Conservation (phyloP, 768 basidiomycete species). For the Termitomyces sp. region DNA sequence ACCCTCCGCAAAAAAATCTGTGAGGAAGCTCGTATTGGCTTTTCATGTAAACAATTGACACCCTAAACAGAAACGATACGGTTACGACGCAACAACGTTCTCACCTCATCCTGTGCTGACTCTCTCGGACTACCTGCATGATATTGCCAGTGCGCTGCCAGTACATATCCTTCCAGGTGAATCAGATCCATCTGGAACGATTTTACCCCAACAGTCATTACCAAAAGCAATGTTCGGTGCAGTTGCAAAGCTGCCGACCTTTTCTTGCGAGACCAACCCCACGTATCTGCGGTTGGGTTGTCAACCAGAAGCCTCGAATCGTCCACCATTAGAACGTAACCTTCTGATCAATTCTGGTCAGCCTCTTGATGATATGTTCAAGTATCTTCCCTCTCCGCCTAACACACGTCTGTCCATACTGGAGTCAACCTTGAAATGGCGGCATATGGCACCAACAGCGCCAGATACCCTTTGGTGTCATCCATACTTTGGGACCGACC, state of each 20-base stretch:
- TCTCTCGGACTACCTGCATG: slow-evolving; percentile 67
- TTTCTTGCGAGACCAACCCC: slow-evolving; percentile 86
- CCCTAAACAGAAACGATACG: slow-evolving; percentile 53
- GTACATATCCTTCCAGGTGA: slow-evolving; percentile 88
- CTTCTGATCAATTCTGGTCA: slow-evolving; percentile 90
- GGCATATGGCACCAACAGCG: slow-evolving; percentile 97
- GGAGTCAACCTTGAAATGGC: slow-evolving; percentile 81
- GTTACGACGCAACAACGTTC: slow-evolving; percentile 61
- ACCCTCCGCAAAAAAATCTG: slow-evolving; percentile 50
- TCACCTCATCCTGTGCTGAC: slow-evolving; percentile 70
- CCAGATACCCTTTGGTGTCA: slow-evolving; percentile 99
- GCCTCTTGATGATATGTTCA: slow-evolving; percentile 92
- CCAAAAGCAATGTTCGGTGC: slow-evolving; percentile 88
- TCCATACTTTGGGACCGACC: slow-evolving; percentile 83
- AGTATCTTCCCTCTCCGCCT: slow-evolving; percentile 75
- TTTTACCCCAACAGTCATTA: slow-evolving; percentile 91
- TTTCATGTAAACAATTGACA: slow-evolving; percentile 4
- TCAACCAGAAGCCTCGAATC: slow-evolving; percentile 16
- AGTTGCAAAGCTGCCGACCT: slow-evolving; percentile 53
- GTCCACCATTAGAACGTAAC: slow-evolving; percentile 39
- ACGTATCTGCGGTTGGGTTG: slow-evolving; percentile 68
- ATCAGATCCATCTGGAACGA: slow-evolving; percentile 82
- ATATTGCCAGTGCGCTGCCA: slow-evolving; percentile 75
- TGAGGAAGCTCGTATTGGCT: slow-evolving; percentile 25
- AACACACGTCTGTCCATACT: slow-evolving; percentile 73